phyloP scores from a whole-genome alignment of 2,329 filamentous ascomycete genomes.

The Colletotrichum eleusines region DNA sequence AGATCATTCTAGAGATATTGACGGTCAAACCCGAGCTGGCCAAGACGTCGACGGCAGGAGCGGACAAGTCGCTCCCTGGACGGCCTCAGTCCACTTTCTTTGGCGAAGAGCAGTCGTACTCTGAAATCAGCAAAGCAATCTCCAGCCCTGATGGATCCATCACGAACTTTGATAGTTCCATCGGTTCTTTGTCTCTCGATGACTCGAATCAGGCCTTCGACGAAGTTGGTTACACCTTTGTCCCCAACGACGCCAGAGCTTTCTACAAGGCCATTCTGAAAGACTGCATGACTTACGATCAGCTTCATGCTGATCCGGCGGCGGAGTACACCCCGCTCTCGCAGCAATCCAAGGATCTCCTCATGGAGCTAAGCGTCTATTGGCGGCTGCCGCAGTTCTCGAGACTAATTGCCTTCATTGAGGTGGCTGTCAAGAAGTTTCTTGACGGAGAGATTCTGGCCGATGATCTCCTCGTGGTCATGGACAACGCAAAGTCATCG shows the following conservation, averaged over 20 bases:
- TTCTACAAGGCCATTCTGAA: conserved; percentile 87
- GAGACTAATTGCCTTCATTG: conserved; percentile 82
- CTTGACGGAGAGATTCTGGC: conserved; percentile 84
- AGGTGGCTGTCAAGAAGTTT: conserved; percentile 88
- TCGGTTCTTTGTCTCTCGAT: conserved; percentile 73
- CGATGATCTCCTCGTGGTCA: conserved; percentile 85
- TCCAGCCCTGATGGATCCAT: conserved; percentile 59
- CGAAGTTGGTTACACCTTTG: conserved; percentile 84
- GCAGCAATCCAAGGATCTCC: conserved; percentile 81
- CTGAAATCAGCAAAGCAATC: conserved; percentile 65
- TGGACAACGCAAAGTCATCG: conserved; percentile 83
- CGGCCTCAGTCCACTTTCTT: conserved; percentile 59
- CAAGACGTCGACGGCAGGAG: conserved; percentile 76
- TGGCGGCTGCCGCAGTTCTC: conserved; percentile 92
- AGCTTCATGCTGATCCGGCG: conserved; percentile 65
- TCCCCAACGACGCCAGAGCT: conserved; percentile 83
- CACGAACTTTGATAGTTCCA: conserved; percentile 71
- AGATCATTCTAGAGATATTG: conserved; percentile 93
- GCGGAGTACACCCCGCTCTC: conserved; percentile 71
- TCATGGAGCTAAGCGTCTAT: conserved; percentile 86
- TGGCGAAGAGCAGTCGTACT: conserved; percentile 63
- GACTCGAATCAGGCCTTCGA: conserved; percentile 67
- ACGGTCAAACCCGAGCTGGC: conserved; percentile 87
- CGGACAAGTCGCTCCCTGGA: conserved; percentile 55
- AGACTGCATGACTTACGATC: conserved; percentile 77